Conservation (phyloP, 1,139 yeast species). For the Hyphopichia pseudoburtonii region DNA sequence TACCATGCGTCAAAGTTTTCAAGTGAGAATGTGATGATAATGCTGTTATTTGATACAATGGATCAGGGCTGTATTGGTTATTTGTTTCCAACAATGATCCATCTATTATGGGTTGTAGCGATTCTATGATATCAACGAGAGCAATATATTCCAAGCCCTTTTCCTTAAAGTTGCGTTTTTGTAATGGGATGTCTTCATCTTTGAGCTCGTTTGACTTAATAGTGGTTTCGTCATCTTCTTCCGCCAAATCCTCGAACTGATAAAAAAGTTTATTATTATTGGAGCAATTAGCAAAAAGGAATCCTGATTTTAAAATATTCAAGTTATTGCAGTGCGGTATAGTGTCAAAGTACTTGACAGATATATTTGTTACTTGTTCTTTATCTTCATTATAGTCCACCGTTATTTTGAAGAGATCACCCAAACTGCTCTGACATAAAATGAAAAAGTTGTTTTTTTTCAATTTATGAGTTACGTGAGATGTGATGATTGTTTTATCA, state of each 20-base stretch:
- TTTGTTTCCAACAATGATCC: conserved; percentile 36
- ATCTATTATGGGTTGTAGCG: conserved; percentile 60
- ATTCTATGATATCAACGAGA: conserved; percentile 51
- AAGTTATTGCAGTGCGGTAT: conserved; percentile 58
- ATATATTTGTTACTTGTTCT: conserved; percentile 40
- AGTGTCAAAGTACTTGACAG: conserved; percentile 65
- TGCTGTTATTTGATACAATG: conserved; percentile 33
- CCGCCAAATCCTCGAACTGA: conserved; percentile 78
- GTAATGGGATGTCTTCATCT: background rate
- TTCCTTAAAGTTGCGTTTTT: conserved; percentile 15
- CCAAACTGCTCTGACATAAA: conserved; percentile 67
- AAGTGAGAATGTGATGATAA: conserved; percentile 42
- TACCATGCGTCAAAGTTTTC: conserved; percentile 57
- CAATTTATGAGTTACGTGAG: conserved; percentile 64
- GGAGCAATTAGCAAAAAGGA: conserved; percentile 65
- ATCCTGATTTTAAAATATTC: conserved; percentile 72
- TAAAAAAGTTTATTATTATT: conserved; percentile 63
- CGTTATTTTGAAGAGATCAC: conserved; percentile 76
- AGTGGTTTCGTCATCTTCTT: conserved; percentile 33
- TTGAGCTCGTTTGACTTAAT: conserved; percentile 20
- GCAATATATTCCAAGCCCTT: conserved; percentile 56
- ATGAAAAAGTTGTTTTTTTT: conserved; percentile 63
- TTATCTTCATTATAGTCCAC: conserved; percentile 40
- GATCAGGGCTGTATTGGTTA: conserved; percentile 37
- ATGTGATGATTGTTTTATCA: conserved; percentile 41